Evolutionary conservation across 1,284 basidiomycete species (phyloP), one percentile per base, ranked within the genome.

Genomic region (Leccinum huronense): DNA sequence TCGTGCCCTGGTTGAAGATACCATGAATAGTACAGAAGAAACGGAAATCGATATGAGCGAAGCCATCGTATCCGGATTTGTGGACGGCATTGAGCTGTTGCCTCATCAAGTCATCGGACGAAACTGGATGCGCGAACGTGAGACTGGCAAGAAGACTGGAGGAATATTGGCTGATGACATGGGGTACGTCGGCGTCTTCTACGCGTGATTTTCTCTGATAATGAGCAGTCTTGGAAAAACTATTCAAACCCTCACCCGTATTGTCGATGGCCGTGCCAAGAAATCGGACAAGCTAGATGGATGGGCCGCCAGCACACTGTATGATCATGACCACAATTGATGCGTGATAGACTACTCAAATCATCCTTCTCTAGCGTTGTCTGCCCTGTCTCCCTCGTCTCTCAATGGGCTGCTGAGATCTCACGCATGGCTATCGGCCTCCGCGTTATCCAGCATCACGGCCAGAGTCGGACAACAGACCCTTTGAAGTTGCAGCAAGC

Each of bases 121-220:
- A 2, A 79, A 80, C 38, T 98, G 95, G 95, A 96, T 98, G 94
- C 82, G 82, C 36, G 86, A 90, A 38, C 83, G 95, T 19, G 96
- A 98, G 76, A 79, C 81, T 5, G 89, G 87, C 34, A 92, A 92
- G 75, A 87, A 89, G 69, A 81, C 75, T 33, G 95, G 95, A 1
- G 95, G 96, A 0, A 97, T 97, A 70, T 80, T 97, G 10, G 95
- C 95, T 0, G 95, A 97, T 73, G 94, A 97, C 74, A 95, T 94
- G 89, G 90, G 93, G 89, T 89, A 69, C 59, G 81, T 70, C 19
- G 2, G 27, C 5, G 5, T 30, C 3, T 27, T 60, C 10, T 34
- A 23, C 16, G 23, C 13, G 6, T 51, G 33, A 33, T 57, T 57
- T 33, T 57, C 9, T 61, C 61, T 69, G 36, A 66, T 42, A 30